Evolutionary conservation across 2,329 filamentous ascomycete species (phyloP).

Genomic region (Fusarium vanettenii): DNA sequence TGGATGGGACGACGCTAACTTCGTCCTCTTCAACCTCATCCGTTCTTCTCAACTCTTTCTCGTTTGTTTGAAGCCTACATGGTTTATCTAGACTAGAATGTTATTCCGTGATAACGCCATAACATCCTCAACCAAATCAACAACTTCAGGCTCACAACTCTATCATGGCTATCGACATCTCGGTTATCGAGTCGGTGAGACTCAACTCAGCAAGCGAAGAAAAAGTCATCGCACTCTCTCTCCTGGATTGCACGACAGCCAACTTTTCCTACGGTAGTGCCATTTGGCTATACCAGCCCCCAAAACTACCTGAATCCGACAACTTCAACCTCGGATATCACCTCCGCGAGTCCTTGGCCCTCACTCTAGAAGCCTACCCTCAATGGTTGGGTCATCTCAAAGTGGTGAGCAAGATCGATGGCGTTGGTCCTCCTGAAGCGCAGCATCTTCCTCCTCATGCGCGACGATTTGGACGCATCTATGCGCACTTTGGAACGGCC

Average conservation of each 20-base stretch:
- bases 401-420: constrained; percentile 17
- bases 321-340: background rate
- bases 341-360: constrained; percentile 12
- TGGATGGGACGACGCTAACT: background rate
- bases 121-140: background rate
- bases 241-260: constrained; percentile 39
- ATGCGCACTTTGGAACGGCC: constrained; percentile 24
- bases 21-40: background rate
- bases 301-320: background rate
- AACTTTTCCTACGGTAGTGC: constrained; percentile 37
- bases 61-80: background rate
- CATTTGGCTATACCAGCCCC: constrained; percentile 37
- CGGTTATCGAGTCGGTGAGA: background rate
- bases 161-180: background rate
- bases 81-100: background rate
- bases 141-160: background rate
- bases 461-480: constrained; percentile 37
- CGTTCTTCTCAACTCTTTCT: background rate
- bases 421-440: constrained; percentile 6
- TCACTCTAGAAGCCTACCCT: constrained; percentile 29
- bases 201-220: background rate
- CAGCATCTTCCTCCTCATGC: constrained; percentile 29
- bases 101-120: background rate
- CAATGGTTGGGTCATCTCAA: constrained; percentile 38
- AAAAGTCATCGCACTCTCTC: constrained; percentile 24